Base-by-base conservation (phyloP, 2,329 filamentous ascomycete species). In the Trichophyton simii region DNA sequence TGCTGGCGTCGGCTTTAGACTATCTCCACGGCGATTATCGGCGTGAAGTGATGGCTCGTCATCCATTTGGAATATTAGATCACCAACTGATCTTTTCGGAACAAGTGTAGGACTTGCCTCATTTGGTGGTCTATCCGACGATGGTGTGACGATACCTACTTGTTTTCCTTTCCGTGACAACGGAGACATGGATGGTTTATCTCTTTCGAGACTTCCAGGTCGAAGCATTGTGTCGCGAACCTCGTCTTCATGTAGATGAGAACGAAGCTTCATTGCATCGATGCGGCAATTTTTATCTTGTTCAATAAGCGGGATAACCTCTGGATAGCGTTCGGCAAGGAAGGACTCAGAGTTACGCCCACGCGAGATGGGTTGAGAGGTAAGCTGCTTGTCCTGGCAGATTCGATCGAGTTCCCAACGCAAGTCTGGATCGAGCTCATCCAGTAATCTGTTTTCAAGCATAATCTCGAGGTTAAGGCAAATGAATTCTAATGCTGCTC, bases 31-130 rank as follows among this genome's bases (percentile, higher is more conserved):
- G 8, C 59, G 57, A 58, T 20, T 15, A 58, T 25, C 52, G 13
- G 52, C 7, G 28, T 20, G 52, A 22, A 55, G 52, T 8, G 52
- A 55, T 34, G 31, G 31, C 28, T 64, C 63, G 42, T 95, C 91
- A 62, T 96, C 92, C 91, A 96, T 96, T 66, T 89, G 85, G 70
- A 96, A 96, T 72, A 96, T 95, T 60, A 96, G 80, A 67, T 96
- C 91, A 42, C 80, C 80, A 0, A 81, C 77, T 0, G 87, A 91
- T 20, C 80, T 80, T 68, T 84, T 90, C 0, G 87, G 80, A 60
- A 83, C 85, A 52, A 94, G 77, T 18, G 76, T 79, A 0, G 90
- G 89, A 61, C 84, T 89, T 34, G 58, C 41, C 8, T 42, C 36
- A 34, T n/a, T 9, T 3, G n/a, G 18, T 41, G n/a, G 18, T 25